These are phyloP conservation scores for Debaryomyces tyrocola DNA, from an alignment of 805 yeast genomes.

Conservation along the genomic window DNA sequence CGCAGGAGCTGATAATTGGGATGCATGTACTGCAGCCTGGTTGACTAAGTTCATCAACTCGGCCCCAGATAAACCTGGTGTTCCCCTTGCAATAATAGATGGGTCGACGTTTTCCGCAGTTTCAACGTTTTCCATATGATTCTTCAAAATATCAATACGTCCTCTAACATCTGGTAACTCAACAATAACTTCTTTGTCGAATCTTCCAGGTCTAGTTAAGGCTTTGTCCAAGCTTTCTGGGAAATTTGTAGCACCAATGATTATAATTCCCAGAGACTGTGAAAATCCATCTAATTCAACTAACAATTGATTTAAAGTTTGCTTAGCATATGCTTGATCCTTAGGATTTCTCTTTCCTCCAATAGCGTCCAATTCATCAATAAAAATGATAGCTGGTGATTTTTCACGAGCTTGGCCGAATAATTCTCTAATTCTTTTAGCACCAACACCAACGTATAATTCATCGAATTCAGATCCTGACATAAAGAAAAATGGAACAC, in stretches of 20 bases:
- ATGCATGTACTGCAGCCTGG: constrained; percentile 97
- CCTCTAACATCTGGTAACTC: constrained; percentile 98
- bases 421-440: constrained; percentile 93
- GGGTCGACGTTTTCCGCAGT: constrained; percentile 84
- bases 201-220: constrained; percentile 96
- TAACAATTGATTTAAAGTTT: constrained; percentile 90
- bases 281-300: constrained; percentile 96
- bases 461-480: constrained; percentile 98
- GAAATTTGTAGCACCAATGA: constrained; percentile 97
- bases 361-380: constrained; percentile 97
- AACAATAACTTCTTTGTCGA: constrained; percentile 92
- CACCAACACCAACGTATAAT: constrained; percentile 98
- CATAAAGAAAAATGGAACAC: constrained; percentile 98
- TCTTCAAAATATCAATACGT: constrained; percentile 85
- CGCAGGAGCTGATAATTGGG: constrained; percentile 85
- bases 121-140: constrained; percentile 90
- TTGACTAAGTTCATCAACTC: constrained; percentile 93
- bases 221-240: constrained; percentile 97
- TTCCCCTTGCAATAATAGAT: constrained; percentile 88
- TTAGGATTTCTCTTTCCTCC: constrained; percentile 97
- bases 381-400: constrained; percentile 95
- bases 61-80: constrained; percentile 98
- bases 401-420: constrained; percentile 90
- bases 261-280: constrained; percentile 88
- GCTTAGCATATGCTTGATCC: constrained; percentile 98